phyloP scores from a whole-genome alignment of 768 basidiomycete genomes.

The Suillus plorans region DNA sequence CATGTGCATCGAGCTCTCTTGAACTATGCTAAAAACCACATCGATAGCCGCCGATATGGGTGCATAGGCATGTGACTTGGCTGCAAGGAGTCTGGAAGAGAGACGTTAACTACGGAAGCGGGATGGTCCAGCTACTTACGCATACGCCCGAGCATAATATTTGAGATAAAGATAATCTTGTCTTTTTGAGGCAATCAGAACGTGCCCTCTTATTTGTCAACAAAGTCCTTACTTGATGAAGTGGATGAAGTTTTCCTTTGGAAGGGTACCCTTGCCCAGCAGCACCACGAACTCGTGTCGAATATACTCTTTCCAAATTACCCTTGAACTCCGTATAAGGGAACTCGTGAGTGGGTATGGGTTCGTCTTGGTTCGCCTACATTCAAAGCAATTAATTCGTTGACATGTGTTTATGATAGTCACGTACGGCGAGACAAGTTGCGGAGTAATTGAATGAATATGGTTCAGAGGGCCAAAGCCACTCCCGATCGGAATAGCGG shows the following conservation, averaged over 20 bases:
- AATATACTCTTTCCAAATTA: conserved; percentile 72
- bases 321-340: conserved; percentile 56
- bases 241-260: conserved; percentile 66
- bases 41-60: conserved; percentile 62
- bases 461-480: conserved; percentile 91
- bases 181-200: conserved; percentile 32
- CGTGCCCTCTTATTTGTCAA: background rate
- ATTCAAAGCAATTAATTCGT: background rate
- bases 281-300: conserved; percentile 82
- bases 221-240: conserved; percentile 69
- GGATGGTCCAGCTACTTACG: conserved; percentile 37
- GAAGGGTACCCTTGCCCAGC: conserved; percentile 71
- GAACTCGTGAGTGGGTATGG: conserved; percentile 69
- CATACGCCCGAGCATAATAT: conserved; percentile 84
- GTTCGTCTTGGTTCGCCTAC: conserved; percentile 55
- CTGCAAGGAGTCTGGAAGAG: conserved; percentile 60
- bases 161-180: conserved; percentile 82
- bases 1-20: conserved; percentile 73
- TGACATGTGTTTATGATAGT: background rate
- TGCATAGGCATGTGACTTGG: conserved; percentile 68
- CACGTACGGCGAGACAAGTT: conserved; percentile 57
- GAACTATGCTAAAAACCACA: conserved; percentile 61
- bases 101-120: background rate
- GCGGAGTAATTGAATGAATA: conserved; percentile 54
- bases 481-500: conserved; percentile 63